Evolutionary conservation across 345 rosid genomes (phyloP), one percentile per base, ranked within the genome.

Genomic region (Sisymbrium altissimum): DNA sequence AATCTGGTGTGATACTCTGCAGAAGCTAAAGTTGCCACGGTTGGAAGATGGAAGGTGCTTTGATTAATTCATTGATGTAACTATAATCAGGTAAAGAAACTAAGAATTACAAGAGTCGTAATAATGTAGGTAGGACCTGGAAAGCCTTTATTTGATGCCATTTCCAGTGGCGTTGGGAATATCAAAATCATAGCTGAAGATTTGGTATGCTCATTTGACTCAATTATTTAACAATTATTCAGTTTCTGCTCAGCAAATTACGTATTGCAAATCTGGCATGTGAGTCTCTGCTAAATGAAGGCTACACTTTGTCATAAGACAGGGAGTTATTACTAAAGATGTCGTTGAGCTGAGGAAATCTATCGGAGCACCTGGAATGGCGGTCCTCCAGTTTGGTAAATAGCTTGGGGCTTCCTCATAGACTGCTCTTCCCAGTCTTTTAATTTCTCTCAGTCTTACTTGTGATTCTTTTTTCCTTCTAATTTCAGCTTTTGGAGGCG

Each of bases 361-460:
- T n/a, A 91, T 94, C 19, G 93, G 87, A 50, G 97, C 92, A n/a
- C 98, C 96, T 65, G 97, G 97, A 85, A 94, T 94, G 98, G 90
- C 88, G 46, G 98, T 94, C 73, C 96, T 94, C 59, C 98, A 94
- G 78, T 94, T 94, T 80, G 98, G 98, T 94, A 88, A 77, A 33
- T 6, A 43, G 0, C 60, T 35, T 7, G 30, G 23, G 30, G 23
- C 60, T 44, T 46, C 36, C 62, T 48, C 57, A 55, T 23, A 23
- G 25, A 23, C 25, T 70, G 17, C 38, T 59, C 25, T 11, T 19
- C 43, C 35, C 40, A 4, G 69, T 15, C 14, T 9, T 50, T 3
- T 35, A 25, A 19, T 21, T 29, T 64, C 41, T 50, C 30, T 29
- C 6, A 0, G 39, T 23, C 23, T 9, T 57, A 33, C 17, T 46